Base-by-base conservation (phyloP, 1,139 yeast species). In the Martiniozyma asiatica region DNA sequence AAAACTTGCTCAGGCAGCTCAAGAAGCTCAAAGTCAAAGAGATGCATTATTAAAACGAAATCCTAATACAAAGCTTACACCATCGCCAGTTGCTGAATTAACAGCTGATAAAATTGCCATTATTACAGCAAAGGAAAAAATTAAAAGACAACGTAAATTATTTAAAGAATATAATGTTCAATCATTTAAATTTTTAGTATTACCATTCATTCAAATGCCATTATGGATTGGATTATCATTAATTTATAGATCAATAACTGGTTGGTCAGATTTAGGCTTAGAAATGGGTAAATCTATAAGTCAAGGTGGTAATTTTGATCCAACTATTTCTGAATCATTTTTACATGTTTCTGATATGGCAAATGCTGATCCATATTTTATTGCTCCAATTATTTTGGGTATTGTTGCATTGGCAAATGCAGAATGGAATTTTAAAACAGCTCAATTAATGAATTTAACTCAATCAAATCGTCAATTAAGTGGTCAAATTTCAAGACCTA, bases 161-260 rank as follows among this genome's bases (percentile, higher is more conserved):
- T 87, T 79, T 53, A 68, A 67, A 40, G 64, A 68, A 33, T 64
- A 78, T 46, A 59, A 63, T 11, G 82, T 87, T 31, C 92, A 81
- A 46, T 52, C 76, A 34, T 87, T 93, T 87, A 85, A 84, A 50
- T 76, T 80, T 44, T 58, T 74, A 35, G 48, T 81, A 27, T 46
- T 62, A 19, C 97, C 97, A 0, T 59, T 73, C 1, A 70, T 80
- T 14, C 97, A 87, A 50, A 63, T 87, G 18, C 97, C 97, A 0
- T 53, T 85, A n/a, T 87, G 95, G 94, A 63, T 84, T 4, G 62
- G 76, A 2, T 63, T 84, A 65, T 77, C 92, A 8, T 59, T 77
- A 43, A 75, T 87, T 1, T 68, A 85, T 47, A 64, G 96, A 40
- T 70, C 76, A 31, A 58, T 82, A 43, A 74, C 85, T 29, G 92